Conservation (phyloP, 2,329 filamentous ascomycete genomes). For the Monilinia fructicola region DNA sequence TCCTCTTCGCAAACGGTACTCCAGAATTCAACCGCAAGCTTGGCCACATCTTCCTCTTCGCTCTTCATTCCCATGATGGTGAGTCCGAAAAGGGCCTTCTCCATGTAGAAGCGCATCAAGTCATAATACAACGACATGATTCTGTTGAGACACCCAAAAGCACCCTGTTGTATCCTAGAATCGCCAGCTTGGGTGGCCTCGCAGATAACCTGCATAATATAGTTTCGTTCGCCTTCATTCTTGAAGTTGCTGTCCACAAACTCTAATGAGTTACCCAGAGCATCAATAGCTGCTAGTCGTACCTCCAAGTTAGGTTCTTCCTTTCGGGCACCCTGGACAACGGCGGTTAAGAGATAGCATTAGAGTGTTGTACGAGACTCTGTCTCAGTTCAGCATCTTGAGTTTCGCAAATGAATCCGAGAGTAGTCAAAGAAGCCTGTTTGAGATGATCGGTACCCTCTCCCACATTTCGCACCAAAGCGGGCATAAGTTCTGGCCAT, state of each 20-base stretch:
- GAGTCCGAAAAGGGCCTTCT: slow-evolving; percentile 96
- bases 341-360: slow-evolving; percentile 95
- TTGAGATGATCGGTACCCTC: slow-evolving; percentile 84
- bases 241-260: slow-evolving; percentile 99
- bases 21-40: slow-evolving; percentile 98
- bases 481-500: slow-evolving; percentile 89
- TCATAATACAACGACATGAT: slow-evolving; percentile 99
- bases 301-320: slow-evolving; percentile 92
- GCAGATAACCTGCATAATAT: slow-evolving; percentile 99
- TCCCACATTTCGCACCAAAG: slow-evolving; percentile 89
- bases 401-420: slow-evolving; percentile 97
- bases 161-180: slow-evolving; percentile 86
- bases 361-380: slow-evolving; percentile 82
- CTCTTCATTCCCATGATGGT: slow-evolving; percentile 99
- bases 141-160: slow-evolving; percentile 95
- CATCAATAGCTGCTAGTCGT: slow-evolving; percentile 86
- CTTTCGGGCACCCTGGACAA: slow-evolving; percentile 95
- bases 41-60: slow-evolving; percentile 94
- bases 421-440: slow-evolving; percentile 91
- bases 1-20: slow-evolving; percentile 99
- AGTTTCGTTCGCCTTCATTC: slow-evolving; percentile 98
- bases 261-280: slow-evolving; percentile 92
- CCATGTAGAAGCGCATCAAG: slow-evolving; percentile 99
- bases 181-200: slow-evolving; percentile 96
- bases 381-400: slow-evolving; percentile 84